Percentiles rank a stretch among this genome's conserved stretches.
Evolutionary conservation across 768 basidiomycete species (phyloP).

Genomic region (Tulasnella sp.): DNA sequence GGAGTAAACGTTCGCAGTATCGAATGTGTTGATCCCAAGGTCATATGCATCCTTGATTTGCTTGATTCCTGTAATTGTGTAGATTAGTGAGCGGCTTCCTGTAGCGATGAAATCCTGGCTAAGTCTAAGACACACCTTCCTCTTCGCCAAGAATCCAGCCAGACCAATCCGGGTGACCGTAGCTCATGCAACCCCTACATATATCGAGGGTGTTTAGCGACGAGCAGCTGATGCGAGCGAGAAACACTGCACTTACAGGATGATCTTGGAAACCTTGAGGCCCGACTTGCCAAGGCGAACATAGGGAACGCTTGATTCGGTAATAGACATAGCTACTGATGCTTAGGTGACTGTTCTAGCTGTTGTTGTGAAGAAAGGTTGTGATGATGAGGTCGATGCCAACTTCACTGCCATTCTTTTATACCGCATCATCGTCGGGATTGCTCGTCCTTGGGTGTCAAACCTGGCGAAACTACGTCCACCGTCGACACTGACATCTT

Average conservation of each 20-base stretch:
- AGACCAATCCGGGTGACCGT: slow-evolving; percentile 21
- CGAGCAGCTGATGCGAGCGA: too few relatives aligned
- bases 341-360: background rate
- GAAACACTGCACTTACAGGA: slow-evolving; percentile 44
- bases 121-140: slow-evolving; percentile 33
- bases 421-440: too few relatives aligned
- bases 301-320: slow-evolving; percentile 32
- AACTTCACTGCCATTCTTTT: too few relatives aligned
- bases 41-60: slow-evolving; percentile 41
- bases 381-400: too few relatives aligned
- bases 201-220: background rate
- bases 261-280: slow-evolving; percentile 50
- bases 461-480: too few relatives aligned
- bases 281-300: slow-evolving; percentile 42
- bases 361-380: too few relatives aligned
- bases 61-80: slow-evolving; percentile 35
- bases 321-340: slow-evolving; percentile 18
- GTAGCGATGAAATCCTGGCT: background rate
- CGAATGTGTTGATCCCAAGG: slow-evolving; percentile 35
- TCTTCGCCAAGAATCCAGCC: slow-evolving; percentile 37
- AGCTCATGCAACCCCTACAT: slow-evolving; percentile 28
- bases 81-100: background rate
- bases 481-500: too few relatives aligned
- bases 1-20: slow-evolving; percentile 34
- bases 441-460: too few relatives aligned